Percentiles rank a stretch among this genome's conserved stretches.
Conservation (phyloP, 495 filamentous ascomycete species). For the Aspergillus ostianus region DNA sequence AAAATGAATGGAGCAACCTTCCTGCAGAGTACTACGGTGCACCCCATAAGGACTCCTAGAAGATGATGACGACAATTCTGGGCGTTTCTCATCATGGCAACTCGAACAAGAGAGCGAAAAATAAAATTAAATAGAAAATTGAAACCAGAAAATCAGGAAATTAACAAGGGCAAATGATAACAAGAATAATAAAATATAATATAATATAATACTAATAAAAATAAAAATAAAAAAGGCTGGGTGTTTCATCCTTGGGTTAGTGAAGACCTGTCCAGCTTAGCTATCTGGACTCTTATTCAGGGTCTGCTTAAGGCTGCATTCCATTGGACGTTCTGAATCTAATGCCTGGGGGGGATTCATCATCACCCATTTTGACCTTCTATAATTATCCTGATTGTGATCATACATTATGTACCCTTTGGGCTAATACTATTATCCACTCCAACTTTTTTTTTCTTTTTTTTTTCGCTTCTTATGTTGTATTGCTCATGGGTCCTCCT, state of each 20-base stretch:
- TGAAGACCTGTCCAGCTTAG: slow-evolving; percentile 3
- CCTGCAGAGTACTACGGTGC: background rate
- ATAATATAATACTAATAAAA: background rate
- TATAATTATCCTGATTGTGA: slow-evolving; percentile 9
- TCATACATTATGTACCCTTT: slow-evolving; percentile 6
- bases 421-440: background rate
- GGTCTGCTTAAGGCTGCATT: slow-evolving; percentile 6
- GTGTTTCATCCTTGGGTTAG: slow-evolving; percentile 8
- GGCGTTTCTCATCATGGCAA: background rate
- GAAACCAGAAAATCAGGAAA: slow-evolving; percentile 1
- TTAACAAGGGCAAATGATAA: background rate
- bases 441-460: background rate
- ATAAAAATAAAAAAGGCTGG: slow-evolving; percentile 2
- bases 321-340: slow-evolving; percentile 1
- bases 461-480: background rate
- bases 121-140: background rate
- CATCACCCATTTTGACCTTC: slow-evolving; percentile 5
- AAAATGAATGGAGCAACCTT: background rate
- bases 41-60: background rate
- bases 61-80: background rate
- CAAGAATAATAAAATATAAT: background rate
- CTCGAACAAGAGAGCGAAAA: background rate
- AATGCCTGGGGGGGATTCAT: slow-evolving; percentile 5
- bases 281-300: slow-evolving; percentile 6
- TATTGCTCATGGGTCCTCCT: background rate